Evolutionary conservation across 805 yeast species (phyloP), one percentile per base, ranked within the genome.

Genomic region (Candida tallmaniae): DNA sequence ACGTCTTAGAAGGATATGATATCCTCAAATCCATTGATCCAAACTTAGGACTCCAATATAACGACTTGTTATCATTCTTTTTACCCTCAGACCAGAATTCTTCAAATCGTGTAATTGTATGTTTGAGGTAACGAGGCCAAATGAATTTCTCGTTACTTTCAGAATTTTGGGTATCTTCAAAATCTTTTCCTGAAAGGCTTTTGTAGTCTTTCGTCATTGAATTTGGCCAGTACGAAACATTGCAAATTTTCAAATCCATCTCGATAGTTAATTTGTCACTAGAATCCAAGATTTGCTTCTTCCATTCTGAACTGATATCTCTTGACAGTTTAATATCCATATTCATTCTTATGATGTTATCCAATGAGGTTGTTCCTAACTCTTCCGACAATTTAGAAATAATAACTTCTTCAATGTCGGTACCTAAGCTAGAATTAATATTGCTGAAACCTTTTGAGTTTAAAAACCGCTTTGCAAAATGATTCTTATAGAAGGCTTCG

Each of bases 301-400:
- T 59, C 71, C 72, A 66, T 7, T 65, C 71, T 11, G 39, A 34
- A 10, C 70, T 65, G 12, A 64, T 38, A 19, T 62, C 68, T 19
- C 50, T 47, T 5, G 70, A 63, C 60, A 56, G 62, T 31, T 74
- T 74, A 29, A 87, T 78, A 51, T 89, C 97, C 48, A 80, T 74
- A 44, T 86, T 77, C 96, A 89, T 89, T 27, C 85, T 87, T 50
- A 86, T 88, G 21, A 89, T 66, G 46, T 83, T 83, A 3, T 84
- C 74, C 0, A 95, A 78, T 35, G 85, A 83, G 0, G 87, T 73
- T 2, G 83, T 70, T 0, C 96, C 96, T 49, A 83, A 71, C 51
- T 85, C 95, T 44, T 76, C 80, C 44, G 80, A 76, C 24, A 88
- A 61, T 46, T 76, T 77, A 2, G 78, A 66, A 14, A 88, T 77